Evolutionary conservation across 2,329 filamentous ascomycete species (phyloP), one percentile per base, ranked within the genome.

Genomic region (Talaromyces sp.): DNA sequence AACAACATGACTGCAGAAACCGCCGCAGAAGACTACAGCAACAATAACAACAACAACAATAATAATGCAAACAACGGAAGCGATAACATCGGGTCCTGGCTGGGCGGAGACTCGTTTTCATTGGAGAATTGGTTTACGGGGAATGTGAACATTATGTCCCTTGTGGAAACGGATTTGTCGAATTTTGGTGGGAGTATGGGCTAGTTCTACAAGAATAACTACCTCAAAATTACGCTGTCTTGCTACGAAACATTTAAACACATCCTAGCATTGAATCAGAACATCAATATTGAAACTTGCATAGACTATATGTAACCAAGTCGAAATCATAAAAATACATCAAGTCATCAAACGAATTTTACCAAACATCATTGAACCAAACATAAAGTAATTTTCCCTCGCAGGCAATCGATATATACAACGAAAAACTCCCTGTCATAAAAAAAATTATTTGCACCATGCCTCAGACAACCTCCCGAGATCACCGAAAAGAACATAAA

Each of bases 121-220:
- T 54, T 63, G 24, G 60, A 59, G 54, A 61, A 63, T 29, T 63
- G 62, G 62, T 63, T 63, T 35, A 58, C 61, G n/a, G 62, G 62
- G 1, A 63, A 63, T 58, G 60, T 63, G 3, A 63, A 63, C 46
- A 59, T 63, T 8, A 63, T 63, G 62, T 61, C 62, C 1, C 52
- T 63, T 26, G 51, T 63, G 21, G 62, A 63, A 24, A 61, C 61
- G 50, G 62, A 63, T 54, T 52, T 63, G n/a, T 62, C 62, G 21
- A 60, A 54, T 43, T 50, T 60, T 57, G 24, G 21, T 27, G n/a
- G 29, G 55, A 24, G 17, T n/a, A 35, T 14, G 11, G 31, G 29
- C 17, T 46, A 46, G 41, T 24, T 27, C 7, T 27, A 27, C 4
- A 7, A 27, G 4, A 27, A 27, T 27, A 27, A 27, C 26, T 27